Evolutionary conservation across 2,329 filamentous ascomycete genomes (phyloP).

Genomic region (Aspergillus floridensis): DNA sequence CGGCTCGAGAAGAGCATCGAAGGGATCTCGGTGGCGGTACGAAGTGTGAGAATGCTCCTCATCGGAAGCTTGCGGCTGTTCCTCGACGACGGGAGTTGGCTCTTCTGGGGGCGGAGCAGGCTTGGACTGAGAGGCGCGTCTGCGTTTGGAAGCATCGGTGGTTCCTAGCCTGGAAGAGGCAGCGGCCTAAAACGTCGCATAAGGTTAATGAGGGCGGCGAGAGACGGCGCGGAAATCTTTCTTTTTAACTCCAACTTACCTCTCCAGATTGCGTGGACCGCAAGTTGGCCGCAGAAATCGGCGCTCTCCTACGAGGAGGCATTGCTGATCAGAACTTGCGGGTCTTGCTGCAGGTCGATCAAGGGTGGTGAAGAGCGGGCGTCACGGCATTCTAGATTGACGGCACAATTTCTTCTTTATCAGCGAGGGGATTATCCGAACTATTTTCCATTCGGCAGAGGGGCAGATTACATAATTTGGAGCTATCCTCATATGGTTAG

Average conservation of each 20-base stretch:
- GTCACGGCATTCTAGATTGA: conserved; percentile 13
- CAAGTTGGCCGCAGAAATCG: conserved; percentile 28
- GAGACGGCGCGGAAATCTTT: conserved; percentile 23
- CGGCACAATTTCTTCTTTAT: conserved; percentile 26
- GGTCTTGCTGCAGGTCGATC: neutral
- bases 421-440: conserved; percentile 23
- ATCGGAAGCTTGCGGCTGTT: conserved; percentile 16
- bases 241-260: conserved; percentile 29
- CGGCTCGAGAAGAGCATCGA: conserved; percentile 64
- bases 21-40: conserved; percentile 41
- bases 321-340: conserved; percentile 21
- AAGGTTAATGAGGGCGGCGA: conserved; percentile 13
- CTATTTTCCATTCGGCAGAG: conserved; percentile 18
- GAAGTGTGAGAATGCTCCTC: conserved; percentile 21
- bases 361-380: neutral
- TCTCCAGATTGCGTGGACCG: conserved; percentile 30
- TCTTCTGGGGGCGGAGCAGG: conserved; percentile 18
- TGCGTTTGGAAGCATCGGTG: conserved; percentile 26
- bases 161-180: conserved; percentile 14
- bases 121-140: conserved; percentile 29
- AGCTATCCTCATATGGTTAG: conserved; percentile 10
- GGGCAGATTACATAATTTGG: conserved; percentile 13
- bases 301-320: conserved; percentile 39
- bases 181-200: conserved; percentile 11
- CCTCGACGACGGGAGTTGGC: conserved; percentile 17